Base-by-base conservation (phyloP, 768 basidiomycete genomes). In the Tulasnella sp. region DNA sequence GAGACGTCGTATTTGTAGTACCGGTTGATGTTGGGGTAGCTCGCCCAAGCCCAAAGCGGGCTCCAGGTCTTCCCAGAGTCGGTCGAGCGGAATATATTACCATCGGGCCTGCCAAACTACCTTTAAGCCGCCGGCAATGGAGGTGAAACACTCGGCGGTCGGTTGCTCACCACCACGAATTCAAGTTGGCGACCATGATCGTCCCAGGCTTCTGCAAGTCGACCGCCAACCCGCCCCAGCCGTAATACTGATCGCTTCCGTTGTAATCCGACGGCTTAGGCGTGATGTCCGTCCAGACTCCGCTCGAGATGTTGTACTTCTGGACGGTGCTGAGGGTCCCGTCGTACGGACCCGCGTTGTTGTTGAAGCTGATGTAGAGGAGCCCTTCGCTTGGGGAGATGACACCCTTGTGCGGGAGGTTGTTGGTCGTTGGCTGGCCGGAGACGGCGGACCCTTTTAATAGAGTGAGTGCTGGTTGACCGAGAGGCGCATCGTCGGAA, bases 391-490 rank as follows among this genome's bases (percentile, higher is more conserved):
- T 76, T 0, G 86, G 85, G 4, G 87, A 87, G 29, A 89, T 77
- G n/a, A 89, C 86, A 75, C 88, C 88, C 76, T 88, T 89, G 79
- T 90, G 89, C 1, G 88, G 86, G 35, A 90, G 77, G 76, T 81
- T 88, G 0, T 83, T 83, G 37, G 39, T 35, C 1, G 81, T 86
- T 72, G 86, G 85, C 69, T 86, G 86, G 1, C 88, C 88, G 35
- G 84, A 76, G 71, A 89, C 79, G 29, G 87, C 84, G 62, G 81
- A 77, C 88, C 88, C 86, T 88, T 52, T 1, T 65, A 8, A 65
- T 17, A 19, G 17, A 2, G 5, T 65, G 17, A 65, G 64, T 3
- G 17, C 22, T 40, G 29, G 12, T 5, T 5, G 12, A 12, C 16
- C 11, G 26, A 32, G 22, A 12, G 29, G 3, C 22, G n/a, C 26